Base-by-base conservation (phyloP, 306 rosid genomes). In the Alnus rubra region DNA sequence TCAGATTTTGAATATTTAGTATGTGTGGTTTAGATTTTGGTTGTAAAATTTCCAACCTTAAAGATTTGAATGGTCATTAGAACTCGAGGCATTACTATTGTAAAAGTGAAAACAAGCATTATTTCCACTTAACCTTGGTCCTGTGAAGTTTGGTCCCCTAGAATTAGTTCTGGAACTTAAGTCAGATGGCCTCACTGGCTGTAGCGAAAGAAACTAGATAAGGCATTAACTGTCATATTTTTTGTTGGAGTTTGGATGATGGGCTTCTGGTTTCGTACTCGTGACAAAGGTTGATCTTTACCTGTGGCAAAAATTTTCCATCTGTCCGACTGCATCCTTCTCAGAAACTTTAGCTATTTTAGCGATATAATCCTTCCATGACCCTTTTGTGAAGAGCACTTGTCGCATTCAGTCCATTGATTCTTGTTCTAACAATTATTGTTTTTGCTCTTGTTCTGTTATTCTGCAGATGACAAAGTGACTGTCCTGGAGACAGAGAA, bases 401-500 rank as follows among this genome's bases (percentile, higher is more conserved):
- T 71, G 44, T 30, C 23, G 19, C 45, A 30, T 30, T 48, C 47
- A 23, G 37, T 48, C 54, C 23, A 10, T 44, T 23, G 56, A 70
- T 67, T 73, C 18, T 55, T 2, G 33, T 15, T n/a, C 54, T 63
- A 2, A 33, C 48, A 18, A n/a, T 68, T 75, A 14, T 51, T 84
- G 2, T 42, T 42, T 73, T 74, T 35, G 28, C 64, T 74, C 15
- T 15, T 75, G 42, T 71, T 64, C 70, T 58, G 45, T 56, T 76
- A n/a, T 44, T 53, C 15, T 84, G 73, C 82, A 92, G 98, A 94
- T 86, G 98, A 90, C 78, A 90, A 94, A 82, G 98, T 94, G 84
- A 90, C 97, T 23, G 91, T 88, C 80, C 74, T 94, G 80, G 97
- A 94, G 85, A 85, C 97, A 4, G 98, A 92, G 82, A 94, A 89